Evolutionary conservation across 2,329 filamentous ascomycete species (phyloP), one percentile per base, ranked within the genome.

Genomic region (Neofusicoccum parvum): DNA sequence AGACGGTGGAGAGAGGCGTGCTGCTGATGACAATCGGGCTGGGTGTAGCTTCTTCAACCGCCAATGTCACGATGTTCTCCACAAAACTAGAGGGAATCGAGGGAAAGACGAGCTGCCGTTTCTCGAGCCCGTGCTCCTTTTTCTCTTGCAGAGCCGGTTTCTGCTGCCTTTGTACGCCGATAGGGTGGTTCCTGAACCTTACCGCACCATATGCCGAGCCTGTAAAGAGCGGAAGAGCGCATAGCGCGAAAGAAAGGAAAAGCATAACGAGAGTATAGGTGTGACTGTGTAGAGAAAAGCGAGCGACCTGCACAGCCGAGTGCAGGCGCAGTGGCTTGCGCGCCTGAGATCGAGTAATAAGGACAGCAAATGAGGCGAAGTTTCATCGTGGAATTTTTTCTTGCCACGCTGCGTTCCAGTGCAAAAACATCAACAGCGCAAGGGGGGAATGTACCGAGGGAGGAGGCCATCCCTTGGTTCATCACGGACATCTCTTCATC

Each of bases 181-280:
- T 12, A 23, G 58, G 43, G 32, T 48, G 46, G 32, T 63, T 46
- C 36, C 59, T 41, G 36, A 50, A 63, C 17, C 59, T 50, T 2
- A 43, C 59, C 6, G 59, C 59, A n/a, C 34, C 59, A 20, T 39
- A 27, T 10, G 27, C 59, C 9, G 34, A 32, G 12, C 3, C 32
- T 11, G 59, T 17, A 65, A 65, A 15, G 63, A 65, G 45, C 5
- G 63, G 23, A 65, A 65, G 53, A 10, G 53, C 63, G 53, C 53
- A 59, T n/a, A 65, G 51, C 53, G 63, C 53, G 32, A 43, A 34
- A 34, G 45, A 65, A 27, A 34, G 27, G n/a, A 39, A 34, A 59
- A 39, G 50, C 53, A 59, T 65, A 41, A 59, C 36, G 50, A 59
- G 34, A 41, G 53, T 51, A 32, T 23, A 53, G 36, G 41, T 15